Evolutionary conservation across 1,139 yeast species (phyloP), one percentile per base, ranked within the genome.

Genomic region (Suhomyces panamericanus): DNA sequence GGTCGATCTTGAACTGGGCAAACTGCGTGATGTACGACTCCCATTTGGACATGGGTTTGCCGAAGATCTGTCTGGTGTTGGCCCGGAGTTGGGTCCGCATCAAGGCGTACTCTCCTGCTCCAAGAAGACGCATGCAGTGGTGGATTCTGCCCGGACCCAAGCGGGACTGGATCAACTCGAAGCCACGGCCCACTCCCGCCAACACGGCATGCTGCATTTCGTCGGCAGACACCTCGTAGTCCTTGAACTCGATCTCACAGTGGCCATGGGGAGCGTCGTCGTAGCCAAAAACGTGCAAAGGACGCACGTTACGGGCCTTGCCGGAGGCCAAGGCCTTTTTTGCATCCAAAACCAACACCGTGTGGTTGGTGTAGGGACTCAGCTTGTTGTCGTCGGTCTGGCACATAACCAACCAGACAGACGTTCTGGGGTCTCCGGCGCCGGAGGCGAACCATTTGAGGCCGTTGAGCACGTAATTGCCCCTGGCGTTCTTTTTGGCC

Each of bases 191-290:
- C 36, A 70, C 73, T 32, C 68, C 67, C 12, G 79, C 79, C 54
- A 80, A 63, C 16, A 77, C 60, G n/a, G 56, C 57, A 50, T 71
- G 56, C 8, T 65, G 63, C 66, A 64, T 69, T 35, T 69, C 75
- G 11, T 67, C 70, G 3, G 52, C 43, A 4, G 82, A 75, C 10
- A 83, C 73, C 49, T 74, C 80, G 52, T 72, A 77, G 57, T 79
- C 65, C 35, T 70, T 64, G 60, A 84, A 83, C 41, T 65, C 68
- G 51, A 84, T 72, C 60, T 83, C 88, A 67, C 80, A 78, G 58
- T 83, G 89, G 9, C 89, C 89, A 58, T 83, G 88, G 6, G 89
- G 89, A 30, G 87, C 87, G 58, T 83, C 88, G 55, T 83, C 88
- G 52, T 70, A 81, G 9, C 88, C 88, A 58, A 79, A 78, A 2